Base-by-base conservation (phyloP, 2,329 filamentous ascomycete genomes). In the Metarhizium album region DNA sequence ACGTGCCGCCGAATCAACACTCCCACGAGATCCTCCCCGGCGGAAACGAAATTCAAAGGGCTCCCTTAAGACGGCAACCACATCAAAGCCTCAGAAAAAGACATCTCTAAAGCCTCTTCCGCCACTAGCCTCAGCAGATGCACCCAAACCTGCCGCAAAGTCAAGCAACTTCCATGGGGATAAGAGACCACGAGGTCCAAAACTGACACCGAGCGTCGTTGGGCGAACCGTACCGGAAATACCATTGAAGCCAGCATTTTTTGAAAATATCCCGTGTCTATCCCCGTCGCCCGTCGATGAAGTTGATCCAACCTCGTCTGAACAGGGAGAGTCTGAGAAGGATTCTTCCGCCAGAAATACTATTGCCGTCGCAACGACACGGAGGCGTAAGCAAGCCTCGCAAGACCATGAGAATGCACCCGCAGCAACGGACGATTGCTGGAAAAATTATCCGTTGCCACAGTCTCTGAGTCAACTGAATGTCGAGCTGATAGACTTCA, bases 401-500 rank as follows among this genome's bases (percentile, higher is more conserved):
- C 56, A 56, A 5, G 54, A 58, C 33, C 48, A 56, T 16, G 52
- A 54, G 20, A 54, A 61, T 27, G 54, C 60, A 7, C 54, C 63
- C 16, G 50, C 62, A 4, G 62, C 71, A 20, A 55, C 58, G 20
- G 29, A 56, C 31, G 46, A 35, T 2, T 47, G 51, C 3, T 56
- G 54, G 49, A 40, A 58, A n/a, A 52, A 58, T 37, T 64, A 53
- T 18, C 58, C 73, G 22, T 66, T 79, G 2, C 82, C 82, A 0
- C 81, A 86, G 58, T 74, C 79, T 4, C 58, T 86, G 8, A 71
- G 71, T 0, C 67, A 64, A 2, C 67, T 86, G 3, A 74, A 75
- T 51, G 67, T 78, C 3, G 74, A 80, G 37, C 64, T 80, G 1
- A 70, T 84, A 33, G 74, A 82, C 50, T 76, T 84, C 54, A 68